Evolutionary conservation across 2,329 filamentous ascomycete species (phyloP).

Genomic region (Cladophialophora carrionii): DNA sequence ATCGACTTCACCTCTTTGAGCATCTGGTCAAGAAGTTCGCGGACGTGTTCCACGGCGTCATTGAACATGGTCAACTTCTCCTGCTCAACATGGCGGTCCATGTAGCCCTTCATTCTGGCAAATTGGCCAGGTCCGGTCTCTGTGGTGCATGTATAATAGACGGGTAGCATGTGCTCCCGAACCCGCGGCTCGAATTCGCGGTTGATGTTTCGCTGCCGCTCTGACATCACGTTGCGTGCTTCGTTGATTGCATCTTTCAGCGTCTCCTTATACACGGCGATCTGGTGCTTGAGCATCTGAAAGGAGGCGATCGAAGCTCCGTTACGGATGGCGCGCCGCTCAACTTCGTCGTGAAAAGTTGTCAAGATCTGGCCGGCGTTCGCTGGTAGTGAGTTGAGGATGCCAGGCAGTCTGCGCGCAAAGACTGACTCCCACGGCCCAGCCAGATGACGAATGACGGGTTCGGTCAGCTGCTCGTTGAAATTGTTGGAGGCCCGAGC

Average conservation of each 20-base stretch:
- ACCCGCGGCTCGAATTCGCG: constrained; percentile 59
- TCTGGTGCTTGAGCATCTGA: constrained; percentile 49
- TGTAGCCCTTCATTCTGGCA: constrained; percentile 57
- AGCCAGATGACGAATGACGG: constrained; percentile 43
- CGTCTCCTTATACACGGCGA: constrained; percentile 48
- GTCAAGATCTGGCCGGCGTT: constrained; percentile 30
- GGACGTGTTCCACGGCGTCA: constrained; percentile 50
- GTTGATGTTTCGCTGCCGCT: constrained; percentile 57
- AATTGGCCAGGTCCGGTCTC: constrained; percentile 39
- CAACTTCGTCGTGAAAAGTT: constrained; percentile 42
- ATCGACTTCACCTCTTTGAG: not conserved
- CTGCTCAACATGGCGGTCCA: constrained; percentile 52
- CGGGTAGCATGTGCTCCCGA: constrained; percentile 49
- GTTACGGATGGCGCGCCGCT: constrained; percentile 45
- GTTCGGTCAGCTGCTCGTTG: constrained; percentile 39
- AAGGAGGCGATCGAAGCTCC: constrained; percentile 41
- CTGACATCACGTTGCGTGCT: constrained; percentile 48
- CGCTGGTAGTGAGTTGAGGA: constrained; percentile 39
- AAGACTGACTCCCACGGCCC: constrained; percentile 48
- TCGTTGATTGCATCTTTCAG: constrained; percentile 46
- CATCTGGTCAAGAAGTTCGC: constrained; percentile 43
- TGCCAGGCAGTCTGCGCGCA: constrained; percentile 21
- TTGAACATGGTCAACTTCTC: constrained; percentile 56
- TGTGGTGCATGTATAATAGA: constrained; percentile 45
- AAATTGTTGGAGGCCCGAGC: constrained; percentile 44